Conservation (phyloP, 2,329 filamentous ascomycete species). For the Aspergillus sojae region DNA sequence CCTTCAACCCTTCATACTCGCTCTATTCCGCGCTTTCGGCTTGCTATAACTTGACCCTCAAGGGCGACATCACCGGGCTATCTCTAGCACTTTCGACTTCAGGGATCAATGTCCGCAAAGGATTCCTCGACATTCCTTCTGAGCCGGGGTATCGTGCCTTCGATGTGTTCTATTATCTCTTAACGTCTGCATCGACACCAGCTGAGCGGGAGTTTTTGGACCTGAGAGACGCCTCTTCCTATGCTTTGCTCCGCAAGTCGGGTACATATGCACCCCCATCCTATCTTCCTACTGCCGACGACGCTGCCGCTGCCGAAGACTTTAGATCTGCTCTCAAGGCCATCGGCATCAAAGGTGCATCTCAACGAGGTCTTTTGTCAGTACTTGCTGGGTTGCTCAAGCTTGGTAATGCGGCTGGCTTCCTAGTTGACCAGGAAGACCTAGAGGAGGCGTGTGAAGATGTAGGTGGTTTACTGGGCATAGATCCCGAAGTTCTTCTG, state of each 20-base stretch:
- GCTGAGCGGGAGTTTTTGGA: constrained; percentile 87
- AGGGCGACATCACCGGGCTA: constrained; percentile 76
- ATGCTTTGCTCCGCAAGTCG: constrained; percentile 77
- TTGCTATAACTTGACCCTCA: constrained; percentile 77
- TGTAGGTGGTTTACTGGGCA: constrained; percentile 78
- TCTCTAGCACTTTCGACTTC: constrained; percentile 79
- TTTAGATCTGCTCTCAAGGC: constrained; percentile 84
- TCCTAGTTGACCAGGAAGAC: constrained; percentile 79
- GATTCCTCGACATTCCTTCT: constrained; percentile 76
- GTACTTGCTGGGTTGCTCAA: constrained; percentile 85
- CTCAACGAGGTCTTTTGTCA: constrained; percentile 81
- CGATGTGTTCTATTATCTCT: constrained; percentile 95
- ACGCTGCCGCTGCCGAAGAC: constrained; percentile 89
- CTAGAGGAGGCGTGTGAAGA: constrained; percentile 89
- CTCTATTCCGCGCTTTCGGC: constrained; percentile 80
- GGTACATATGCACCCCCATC: constrained; percentile 83
- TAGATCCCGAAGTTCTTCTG: constrained; percentile 81
- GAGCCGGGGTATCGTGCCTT: constrained; percentile 87
- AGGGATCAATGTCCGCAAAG: constrained; percentile 81
- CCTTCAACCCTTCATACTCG: constrained; percentile 81
- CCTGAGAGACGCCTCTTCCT: constrained; percentile 74
- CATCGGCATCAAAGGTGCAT: constrained; percentile 88
- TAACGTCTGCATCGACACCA: constrained; percentile 86
- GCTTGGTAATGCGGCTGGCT: constrained; percentile 86
- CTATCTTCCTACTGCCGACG: constrained; percentile 89